Conservation (phyloP, 176 grass and related monocot species). For the Dendrocalamus sinicus region DNA sequence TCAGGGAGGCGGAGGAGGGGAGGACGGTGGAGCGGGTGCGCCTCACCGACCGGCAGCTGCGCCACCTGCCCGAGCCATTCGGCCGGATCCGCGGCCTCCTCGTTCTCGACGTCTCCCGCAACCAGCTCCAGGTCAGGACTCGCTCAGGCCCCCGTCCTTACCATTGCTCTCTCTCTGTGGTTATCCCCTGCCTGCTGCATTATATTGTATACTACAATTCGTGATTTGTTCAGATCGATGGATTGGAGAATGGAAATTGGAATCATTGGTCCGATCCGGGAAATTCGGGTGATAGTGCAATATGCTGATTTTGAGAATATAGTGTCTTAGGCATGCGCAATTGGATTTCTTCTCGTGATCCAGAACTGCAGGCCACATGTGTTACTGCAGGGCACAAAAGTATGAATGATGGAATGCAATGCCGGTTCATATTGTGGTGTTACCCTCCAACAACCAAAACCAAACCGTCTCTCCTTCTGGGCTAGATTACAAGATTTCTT, state of each 20-base stretch:
- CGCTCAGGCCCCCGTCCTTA: neutral
- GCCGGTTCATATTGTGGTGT: neutral
- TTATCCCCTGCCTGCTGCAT: neutral
- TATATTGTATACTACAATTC: neutral
- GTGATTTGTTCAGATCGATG: neutral
- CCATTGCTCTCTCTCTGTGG: neutral
- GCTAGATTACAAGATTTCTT: neutral
- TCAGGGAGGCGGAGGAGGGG: conserved; percentile 56
- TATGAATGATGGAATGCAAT: neutral
- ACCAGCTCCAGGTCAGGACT: conserved; percentile 71
- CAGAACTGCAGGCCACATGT: neutral
- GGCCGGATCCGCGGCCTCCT: conserved; percentile 65
- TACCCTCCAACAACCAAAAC: neutral
- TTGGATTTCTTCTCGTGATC: neutral
- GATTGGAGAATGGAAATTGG: neutral
- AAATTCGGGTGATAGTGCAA: neutral
- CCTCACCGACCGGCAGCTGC: conserved; percentile 56
- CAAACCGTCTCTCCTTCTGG: neutral
- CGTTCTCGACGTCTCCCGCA: conserved; percentile 71
- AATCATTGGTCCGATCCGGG: neutral
- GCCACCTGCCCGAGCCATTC: conserved; percentile 59
- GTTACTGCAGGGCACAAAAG: neutral
- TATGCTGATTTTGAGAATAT: neutral
- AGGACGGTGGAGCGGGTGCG: conserved; percentile 51
- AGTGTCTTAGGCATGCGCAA: neutral